These are phyloP conservation scores for Immersiporthe knoxdaviesiana DNA, from an alignment of 2,329 filamentous ascomycete species.

Conservation along the genomic window DNA sequence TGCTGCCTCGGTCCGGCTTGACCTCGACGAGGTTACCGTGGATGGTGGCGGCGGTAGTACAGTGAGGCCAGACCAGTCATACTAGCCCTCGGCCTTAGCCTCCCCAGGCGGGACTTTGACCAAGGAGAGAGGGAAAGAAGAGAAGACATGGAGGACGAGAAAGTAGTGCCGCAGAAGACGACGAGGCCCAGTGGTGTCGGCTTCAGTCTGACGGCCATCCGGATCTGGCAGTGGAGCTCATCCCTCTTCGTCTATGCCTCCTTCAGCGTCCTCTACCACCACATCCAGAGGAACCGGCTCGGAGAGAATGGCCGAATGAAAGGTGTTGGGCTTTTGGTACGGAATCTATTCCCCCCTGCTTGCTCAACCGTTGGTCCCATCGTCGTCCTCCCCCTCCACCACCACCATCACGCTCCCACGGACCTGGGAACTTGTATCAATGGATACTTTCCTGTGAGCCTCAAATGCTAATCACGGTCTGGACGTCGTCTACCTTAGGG, in stretches of 20 bases:
- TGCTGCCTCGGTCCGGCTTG: neutral
- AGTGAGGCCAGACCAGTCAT: too few species aligned
- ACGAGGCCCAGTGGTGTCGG: conserved; percentile 29
- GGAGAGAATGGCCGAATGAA: conserved; percentile 24
- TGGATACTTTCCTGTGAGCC: neutral
- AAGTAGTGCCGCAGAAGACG: neutral
- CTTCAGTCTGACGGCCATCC: conserved; percentile 28
- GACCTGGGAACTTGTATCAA: neutral
- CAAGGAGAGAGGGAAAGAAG: neutral
- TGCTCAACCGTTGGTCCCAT: neutral
- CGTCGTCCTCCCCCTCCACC: neutral
- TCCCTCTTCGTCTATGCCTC: conserved; percentile 38
- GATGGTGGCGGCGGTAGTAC: neutral
- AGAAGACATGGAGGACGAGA: conserved; percentile 25
- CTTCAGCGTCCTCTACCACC: conserved; percentile 24
- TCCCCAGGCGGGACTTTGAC: too few species aligned
- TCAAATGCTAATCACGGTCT: neutral
- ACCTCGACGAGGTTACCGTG: neutral
- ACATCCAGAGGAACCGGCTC: conserved; percentile 21
- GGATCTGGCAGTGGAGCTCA: conserved; percentile 33
- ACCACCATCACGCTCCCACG: neutral
- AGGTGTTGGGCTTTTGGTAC: conserved; percentile 28
- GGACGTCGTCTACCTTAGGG: conserved; percentile 24
- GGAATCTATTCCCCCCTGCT: neutral
- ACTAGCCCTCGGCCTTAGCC: neutral